phyloP scores from a whole-genome alignment of 1,139 yeast species.

The Blastobotrys petasosporus region DNA sequence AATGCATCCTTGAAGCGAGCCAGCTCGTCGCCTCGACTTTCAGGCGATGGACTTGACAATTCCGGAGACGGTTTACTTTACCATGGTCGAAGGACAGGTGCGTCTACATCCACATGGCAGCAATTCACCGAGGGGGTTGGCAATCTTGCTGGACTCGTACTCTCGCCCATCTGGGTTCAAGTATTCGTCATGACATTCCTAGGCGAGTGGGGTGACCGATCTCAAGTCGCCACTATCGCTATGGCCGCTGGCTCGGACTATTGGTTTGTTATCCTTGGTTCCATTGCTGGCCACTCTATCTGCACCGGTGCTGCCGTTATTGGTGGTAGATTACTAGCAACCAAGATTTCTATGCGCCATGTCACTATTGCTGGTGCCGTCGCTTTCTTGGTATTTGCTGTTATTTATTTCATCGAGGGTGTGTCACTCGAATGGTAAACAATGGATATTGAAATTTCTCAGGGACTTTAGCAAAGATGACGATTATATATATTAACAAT shows the following conservation, averaged over 20 bases:
- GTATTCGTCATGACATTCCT: slow-evolving; percentile 92
- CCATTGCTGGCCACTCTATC: slow-evolving; percentile 81
- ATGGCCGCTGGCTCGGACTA: slow-evolving; percentile 97
- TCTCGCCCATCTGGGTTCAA: slow-evolving; percentile 91
- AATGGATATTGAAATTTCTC: too few relatives aligned
- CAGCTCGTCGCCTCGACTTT: slow-evolving; percentile 27
- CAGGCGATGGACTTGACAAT: slow-evolving; percentile 30
- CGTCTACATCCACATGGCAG: slow-evolving; percentile 16
- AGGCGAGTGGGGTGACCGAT: slow-evolving; percentile 99
- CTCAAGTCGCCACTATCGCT: slow-evolving; percentile 96
- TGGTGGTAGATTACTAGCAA: slow-evolving; percentile 88
- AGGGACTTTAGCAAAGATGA: neutral
- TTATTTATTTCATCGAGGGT: slow-evolving; percentile 54
- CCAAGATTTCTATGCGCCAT: slow-evolving; percentile 82
- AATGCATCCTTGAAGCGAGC: slow-evolving; percentile 25
- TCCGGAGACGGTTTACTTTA: slow-evolving; percentile 14
- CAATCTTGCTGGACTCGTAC: slow-evolving; percentile 53
- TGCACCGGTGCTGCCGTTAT: slow-evolving; percentile 90
- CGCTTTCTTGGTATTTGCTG: slow-evolving; percentile 77
- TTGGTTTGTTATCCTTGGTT: slow-evolving; percentile 85
- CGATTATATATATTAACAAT: neutral
- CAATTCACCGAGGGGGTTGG: slow-evolving; percentile 35
- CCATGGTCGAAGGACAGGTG: slow-evolving; percentile 7
- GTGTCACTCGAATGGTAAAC: slow-evolving; percentile 10
- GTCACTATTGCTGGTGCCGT: slow-evolving; percentile 87